Base-by-base conservation (phyloP, 257 asterid species). In the Parsonsia alboflavescens region DNA sequence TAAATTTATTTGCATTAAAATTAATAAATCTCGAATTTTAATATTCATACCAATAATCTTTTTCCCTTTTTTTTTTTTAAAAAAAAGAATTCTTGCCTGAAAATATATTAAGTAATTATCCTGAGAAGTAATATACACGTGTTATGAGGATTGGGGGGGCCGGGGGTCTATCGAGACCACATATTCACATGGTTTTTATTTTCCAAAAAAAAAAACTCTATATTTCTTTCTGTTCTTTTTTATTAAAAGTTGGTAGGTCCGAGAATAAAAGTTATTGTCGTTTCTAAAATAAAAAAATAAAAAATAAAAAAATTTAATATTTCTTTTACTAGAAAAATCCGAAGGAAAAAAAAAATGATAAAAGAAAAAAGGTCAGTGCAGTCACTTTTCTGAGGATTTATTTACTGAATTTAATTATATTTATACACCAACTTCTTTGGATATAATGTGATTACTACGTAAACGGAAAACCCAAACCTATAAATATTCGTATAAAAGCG, bases 101-200 rank as follows among this genome's bases (percentile, higher is more conserved):
- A 46, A 7, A 46, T 46, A 46, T 46, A 33, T 33, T 33, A 33
- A 33, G 3, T 2, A 46, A 46, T 49, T 49, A 49, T 46, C 52
- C n/a, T 50, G 57, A 62, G 33, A 36, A 17, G 68, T 28, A 76
- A 58, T 76, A 11, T 46, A 59, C 80, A 76, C 71, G 80, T 76
- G 54, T 1, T 2, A 13, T 11, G 28, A 12, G 45, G 56, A 44
- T 19, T 19, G 28, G 64, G 42, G 5, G 28, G 5, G 21, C 5
- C 13, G 10, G 36, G 64, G 61, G 26, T n/a, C 41, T 9, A 2
- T 0, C 8, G 21, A 28, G 19, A 21, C 17, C 9, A 4, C 3
- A 57, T 28, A 5, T 11, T 26, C 21, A 61, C 22, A 61, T 5
- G 67, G 44, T 12, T 26, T 12, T 2, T n/a, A n/a, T n/a, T 1